phyloP scores from a whole-genome alignment of 2,329 filamentous ascomycete genomes.

The Hymenotorrendiella dingleyae region DNA sequence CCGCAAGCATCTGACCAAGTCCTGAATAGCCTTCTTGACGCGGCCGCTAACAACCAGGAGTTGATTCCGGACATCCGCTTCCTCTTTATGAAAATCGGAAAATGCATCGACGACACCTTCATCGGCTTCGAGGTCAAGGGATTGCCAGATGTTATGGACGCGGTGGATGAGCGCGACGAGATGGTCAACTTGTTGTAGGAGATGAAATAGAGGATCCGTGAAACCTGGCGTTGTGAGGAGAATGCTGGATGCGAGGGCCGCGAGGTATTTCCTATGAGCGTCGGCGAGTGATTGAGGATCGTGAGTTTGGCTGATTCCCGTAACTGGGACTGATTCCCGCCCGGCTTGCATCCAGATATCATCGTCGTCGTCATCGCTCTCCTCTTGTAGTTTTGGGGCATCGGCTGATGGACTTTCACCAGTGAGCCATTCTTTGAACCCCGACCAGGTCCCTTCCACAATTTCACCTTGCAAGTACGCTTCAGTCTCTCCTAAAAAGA shows the following conservation, averaged over 20 bases:
- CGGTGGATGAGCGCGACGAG: conserved; percentile 72
- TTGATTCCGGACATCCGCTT: conserved; percentile 58
- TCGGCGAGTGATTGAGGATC: conserved; percentile 81
- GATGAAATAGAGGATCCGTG: conserved; percentile 57
- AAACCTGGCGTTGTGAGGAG: conserved; percentile 60
- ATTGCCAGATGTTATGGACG: conserved; percentile 69
- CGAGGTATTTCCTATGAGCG: conserved; percentile 73
- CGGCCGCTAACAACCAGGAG: conserved; percentile 57
- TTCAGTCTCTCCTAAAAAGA: conserved; percentile 82
- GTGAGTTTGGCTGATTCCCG: conserved; percentile 37
- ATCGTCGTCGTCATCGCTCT: conserved; percentile 32
- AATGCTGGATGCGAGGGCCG: conserved; percentile 58
- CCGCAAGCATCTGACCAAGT: conserved; percentile 48
- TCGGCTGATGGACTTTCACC: conserved; percentile 15
- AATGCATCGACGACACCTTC: conserved; percentile 75
- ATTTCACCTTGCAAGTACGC: conserved; percentile 88
- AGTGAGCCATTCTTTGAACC: conserved; percentile 71
- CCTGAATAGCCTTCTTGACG: conserved; percentile 62
- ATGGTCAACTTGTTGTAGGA: conserved; percentile 72
- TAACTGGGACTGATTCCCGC: conserved; percentile 15
- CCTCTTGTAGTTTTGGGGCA: conserved; percentile 12
- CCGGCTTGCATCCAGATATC: conserved; percentile 39
- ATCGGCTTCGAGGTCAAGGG: conserved; percentile 74
- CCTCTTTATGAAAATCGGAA: conserved; percentile 66
- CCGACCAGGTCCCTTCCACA: conserved; percentile 72